Base-by-base conservation (phyloP, 352 stramenopile species). In the Pythium chondricola region DNA sequence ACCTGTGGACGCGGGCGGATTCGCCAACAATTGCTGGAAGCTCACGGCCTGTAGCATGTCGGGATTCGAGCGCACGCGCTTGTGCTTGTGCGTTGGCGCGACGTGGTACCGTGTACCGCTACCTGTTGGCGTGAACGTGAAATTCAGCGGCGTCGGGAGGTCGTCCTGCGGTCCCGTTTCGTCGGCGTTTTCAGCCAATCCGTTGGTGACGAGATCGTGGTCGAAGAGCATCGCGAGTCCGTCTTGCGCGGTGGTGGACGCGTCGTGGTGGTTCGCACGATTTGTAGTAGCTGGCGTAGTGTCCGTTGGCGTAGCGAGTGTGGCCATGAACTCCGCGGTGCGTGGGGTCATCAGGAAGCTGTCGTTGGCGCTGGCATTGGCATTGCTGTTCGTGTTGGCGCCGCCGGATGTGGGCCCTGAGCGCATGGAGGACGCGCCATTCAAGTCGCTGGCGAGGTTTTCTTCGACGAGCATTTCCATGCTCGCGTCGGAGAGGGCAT, bases 1-100 rank as follows among this genome's bases (percentile, higher is more conserved):
- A 5, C 40, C 5, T 25, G 26, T 46, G 16, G 27, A 29, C 3
- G n/a, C 25, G n/a, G 27, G 4, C 11, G n/a, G 35, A 17, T 14
- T 35, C 14, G 31, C 41, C 24, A 61, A n/a, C n/a, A 57, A 22
- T 17, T 61, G 52, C 48, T 61, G 58, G 43, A 48, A 66, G 25
- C 39, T 58, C 7, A 57, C 21, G 21, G n/a, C 61, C 44, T 63
- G 55, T 8, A 61, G 39, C 54, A 61, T 52, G 32, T 68, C 55
- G n/a, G 60, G 56, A 44, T 64, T 68, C 24, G 60, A 68, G 13
- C 49, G 42, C 22, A 64, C 54, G 37, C 60, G 60, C 48, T 68
- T 68, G 56, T 68, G 60, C 38, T 61, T 56, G 52, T 68, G 54
- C 33, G 50, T 29, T 6, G 60, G 31, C 13, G 60, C 49, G 11